These are phyloP conservation scores for Psilocybe tampanensis DNA, from an alignment of 768 basidiomycete species.

Conservation along the genomic window DNA sequence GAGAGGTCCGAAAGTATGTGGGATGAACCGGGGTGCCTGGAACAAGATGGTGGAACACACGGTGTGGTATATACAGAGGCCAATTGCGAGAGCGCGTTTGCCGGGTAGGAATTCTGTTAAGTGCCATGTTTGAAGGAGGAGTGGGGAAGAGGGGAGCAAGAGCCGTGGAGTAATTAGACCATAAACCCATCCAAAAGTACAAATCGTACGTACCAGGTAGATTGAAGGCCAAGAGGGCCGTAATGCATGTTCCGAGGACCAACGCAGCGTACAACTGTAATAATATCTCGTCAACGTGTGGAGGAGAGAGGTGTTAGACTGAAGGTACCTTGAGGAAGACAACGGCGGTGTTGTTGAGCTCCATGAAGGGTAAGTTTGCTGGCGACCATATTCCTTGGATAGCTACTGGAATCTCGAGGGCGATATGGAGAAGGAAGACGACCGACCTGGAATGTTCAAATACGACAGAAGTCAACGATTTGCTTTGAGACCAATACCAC, in stretches of 20 bases:
- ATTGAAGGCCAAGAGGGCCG: slow-evolving; percentile 61
- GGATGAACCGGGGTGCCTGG: slow-evolving; percentile 80
- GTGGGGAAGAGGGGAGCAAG: not conserved
- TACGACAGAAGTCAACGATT: not conserved
- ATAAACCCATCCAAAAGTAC: not conserved
- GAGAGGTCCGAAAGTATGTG: slow-evolving; percentile 62
- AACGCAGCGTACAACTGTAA: slow-evolving; percentile 70
- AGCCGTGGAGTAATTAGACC: not conserved
- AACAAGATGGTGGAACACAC: slow-evolving; percentile 73
- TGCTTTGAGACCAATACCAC: not conserved
- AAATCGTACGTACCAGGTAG: slow-evolving; percentile 62
- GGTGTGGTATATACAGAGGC: slow-evolving; percentile 75
- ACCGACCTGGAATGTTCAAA: slow-evolving; percentile 35
- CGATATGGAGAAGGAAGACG: slow-evolving; percentile 80
- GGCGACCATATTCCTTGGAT: slow-evolving; percentile 76
- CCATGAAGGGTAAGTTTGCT: slow-evolving; percentile 66
- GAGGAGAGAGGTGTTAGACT: no score
- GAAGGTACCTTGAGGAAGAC: slow-evolving; percentile 74
- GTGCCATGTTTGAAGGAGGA: no score
- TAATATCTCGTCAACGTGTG: no score
- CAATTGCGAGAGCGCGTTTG: slow-evolving; percentile 81
- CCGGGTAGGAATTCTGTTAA: slow-evolving; percentile 79
- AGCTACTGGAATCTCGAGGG: slow-evolving; percentile 76
- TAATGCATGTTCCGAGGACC: slow-evolving; percentile 60
- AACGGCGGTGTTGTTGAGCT: slow-evolving; percentile 81